These are phyloP conservation scores for Trypanosoma congolense DNA, from an alignment of 208 protist genomes.

Conservation along the genomic window DNA sequence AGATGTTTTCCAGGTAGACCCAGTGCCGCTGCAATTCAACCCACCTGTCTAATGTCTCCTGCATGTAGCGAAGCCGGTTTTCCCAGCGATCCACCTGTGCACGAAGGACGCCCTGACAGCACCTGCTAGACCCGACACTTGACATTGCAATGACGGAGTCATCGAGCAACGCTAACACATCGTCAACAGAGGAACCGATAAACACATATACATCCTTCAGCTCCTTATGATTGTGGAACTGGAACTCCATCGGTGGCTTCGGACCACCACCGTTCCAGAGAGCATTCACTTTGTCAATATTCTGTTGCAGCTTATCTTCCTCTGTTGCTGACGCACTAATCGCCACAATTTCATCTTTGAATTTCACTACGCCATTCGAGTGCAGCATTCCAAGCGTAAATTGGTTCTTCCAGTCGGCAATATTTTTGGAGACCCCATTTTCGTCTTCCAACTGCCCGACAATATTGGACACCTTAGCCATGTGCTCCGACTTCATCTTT, in stretches of 20 bases:
- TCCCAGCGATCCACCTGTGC: conserved; percentile 94
- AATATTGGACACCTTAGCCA: conserved; percentile 65
- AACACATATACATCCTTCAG: conserved; percentile 91
- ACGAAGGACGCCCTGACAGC: conserved; percentile 89
- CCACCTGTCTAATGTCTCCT: conserved; percentile 92
- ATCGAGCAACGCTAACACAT: conserved; percentile 91
- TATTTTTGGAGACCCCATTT: conserved; percentile 49
- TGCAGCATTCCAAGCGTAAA: conserved; percentile 90
- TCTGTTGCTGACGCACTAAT: conserved; percentile 93
- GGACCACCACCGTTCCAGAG: conserved; percentile 89
- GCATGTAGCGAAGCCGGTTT: conserved; percentile 88
- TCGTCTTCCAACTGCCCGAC: conserved; percentile 63
- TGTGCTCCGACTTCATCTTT: conserved; percentile 87
- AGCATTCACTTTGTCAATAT: conserved; percentile 94
- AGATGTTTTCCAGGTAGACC: conserved; percentile 96
- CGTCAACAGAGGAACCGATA: conserved; percentile 87
- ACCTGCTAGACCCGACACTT: conserved; percentile 91
- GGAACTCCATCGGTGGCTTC: conserved; percentile 90
- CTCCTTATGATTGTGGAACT: conserved; percentile 93
- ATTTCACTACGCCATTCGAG: conserved; percentile 77
- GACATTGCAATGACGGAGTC: conserved; percentile 89
- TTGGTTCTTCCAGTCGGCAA: conserved; percentile 72
- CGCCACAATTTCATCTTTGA: conserved; percentile 86
- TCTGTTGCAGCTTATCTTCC: conserved; percentile 95
- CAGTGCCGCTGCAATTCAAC: conserved; percentile 94